Conservation (phyloP, 495 filamentous ascomycete genomes). For the Aspergillus cristatus region DNA sequence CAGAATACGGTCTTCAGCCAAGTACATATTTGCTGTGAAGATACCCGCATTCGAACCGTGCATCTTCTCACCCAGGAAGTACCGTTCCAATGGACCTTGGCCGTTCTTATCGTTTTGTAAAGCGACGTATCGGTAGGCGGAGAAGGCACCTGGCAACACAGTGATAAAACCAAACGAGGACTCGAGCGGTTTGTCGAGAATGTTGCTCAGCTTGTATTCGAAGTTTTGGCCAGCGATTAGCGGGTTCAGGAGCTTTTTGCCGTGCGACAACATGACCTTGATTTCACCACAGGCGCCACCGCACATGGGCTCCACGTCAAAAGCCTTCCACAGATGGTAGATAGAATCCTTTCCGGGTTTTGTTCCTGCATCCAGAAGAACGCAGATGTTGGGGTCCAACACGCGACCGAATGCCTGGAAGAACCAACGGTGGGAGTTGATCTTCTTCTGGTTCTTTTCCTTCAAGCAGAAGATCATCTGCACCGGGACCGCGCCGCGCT, state of each 20-base stretch:
- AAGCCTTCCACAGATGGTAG: constrained; percentile 97
- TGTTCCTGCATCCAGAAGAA: constrained; percentile 93
- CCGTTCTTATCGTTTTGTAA: constrained; percentile 95
- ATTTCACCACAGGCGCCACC: constrained; percentile 98
- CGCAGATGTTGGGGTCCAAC: constrained; percentile 91
- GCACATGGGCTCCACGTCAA: constrained; percentile 95
- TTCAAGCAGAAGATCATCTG: constrained; percentile 99
- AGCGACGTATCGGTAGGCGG: constrained; percentile 89
- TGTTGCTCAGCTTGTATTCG: constrained; percentile 99
- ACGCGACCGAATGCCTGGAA: constrained; percentile 95
- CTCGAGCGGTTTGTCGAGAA: constrained; percentile 95
- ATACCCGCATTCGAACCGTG: constrained; percentile 93
- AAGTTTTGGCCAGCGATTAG: constrained; percentile 97
- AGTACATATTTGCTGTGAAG: constrained; percentile 99
- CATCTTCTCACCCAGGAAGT: constrained; percentile 96
- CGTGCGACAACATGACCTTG: constrained; percentile 94
- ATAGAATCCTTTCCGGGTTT: constrained; percentile 87
- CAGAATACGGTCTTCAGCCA: constrained; percentile 97
- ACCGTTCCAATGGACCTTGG: constrained; percentile 87
- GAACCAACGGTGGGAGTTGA: constrained; percentile 99
- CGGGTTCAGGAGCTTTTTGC: constrained; percentile 86
- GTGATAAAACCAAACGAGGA: constrained; percentile 97
- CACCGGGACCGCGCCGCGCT: constrained; percentile 67
- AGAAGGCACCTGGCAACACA: constrained; percentile 95
- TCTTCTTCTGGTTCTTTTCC: constrained; percentile 99